Evolutionary conservation across 495 filamentous ascomycete genomes (phyloP).

Genomic region (Aspergillus conjunctus): DNA sequence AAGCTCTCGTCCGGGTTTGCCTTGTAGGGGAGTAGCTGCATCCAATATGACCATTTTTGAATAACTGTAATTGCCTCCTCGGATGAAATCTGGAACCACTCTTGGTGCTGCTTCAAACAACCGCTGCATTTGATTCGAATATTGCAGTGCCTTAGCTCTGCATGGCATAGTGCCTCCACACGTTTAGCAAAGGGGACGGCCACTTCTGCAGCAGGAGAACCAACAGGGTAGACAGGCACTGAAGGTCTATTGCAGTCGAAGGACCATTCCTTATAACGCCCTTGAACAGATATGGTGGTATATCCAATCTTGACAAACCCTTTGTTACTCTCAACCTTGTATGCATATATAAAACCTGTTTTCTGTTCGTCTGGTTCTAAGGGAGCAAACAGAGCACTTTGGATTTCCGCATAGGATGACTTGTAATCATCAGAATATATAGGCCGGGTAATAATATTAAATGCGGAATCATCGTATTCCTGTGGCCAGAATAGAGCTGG

Average conservation of each 20-base stretch:
- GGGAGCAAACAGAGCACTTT: background rate
- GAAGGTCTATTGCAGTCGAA: conserved; percentile 5
- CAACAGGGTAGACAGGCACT: conserved; percentile 5
- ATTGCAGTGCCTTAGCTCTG: conserved; percentile 12
- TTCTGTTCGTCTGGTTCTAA: background rate
- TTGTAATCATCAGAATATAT: background rate
- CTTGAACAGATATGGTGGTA: background rate
- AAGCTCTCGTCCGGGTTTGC: conserved; percentile 1
- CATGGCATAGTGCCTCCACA: conserved; percentile 18
- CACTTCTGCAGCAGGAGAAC: background rate
- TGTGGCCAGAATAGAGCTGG: conserved; percentile 13
- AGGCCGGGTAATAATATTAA: conserved; percentile 5
- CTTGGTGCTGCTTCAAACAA: conserved; percentile 13
- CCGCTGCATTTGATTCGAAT: conserved; percentile 11
- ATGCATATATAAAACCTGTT: conserved; percentile 9
- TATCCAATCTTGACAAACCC: conserved; percentile 14
- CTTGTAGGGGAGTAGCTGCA: conserved; percentile 11
- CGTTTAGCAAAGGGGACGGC: conserved; percentile 6
- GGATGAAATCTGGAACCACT: conserved; percentile 17
- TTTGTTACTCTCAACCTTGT: conserved; percentile 8
- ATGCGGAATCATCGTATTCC: conserved; percentile 1
- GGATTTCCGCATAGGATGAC: background rate
- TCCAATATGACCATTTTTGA: conserved; percentile 19
- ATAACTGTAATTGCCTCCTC: conserved; percentile 10
- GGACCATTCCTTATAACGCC: conserved; percentile 4